Conservation (phyloP, 805 yeast species). For the Lipomyces yamadae region DNA sequence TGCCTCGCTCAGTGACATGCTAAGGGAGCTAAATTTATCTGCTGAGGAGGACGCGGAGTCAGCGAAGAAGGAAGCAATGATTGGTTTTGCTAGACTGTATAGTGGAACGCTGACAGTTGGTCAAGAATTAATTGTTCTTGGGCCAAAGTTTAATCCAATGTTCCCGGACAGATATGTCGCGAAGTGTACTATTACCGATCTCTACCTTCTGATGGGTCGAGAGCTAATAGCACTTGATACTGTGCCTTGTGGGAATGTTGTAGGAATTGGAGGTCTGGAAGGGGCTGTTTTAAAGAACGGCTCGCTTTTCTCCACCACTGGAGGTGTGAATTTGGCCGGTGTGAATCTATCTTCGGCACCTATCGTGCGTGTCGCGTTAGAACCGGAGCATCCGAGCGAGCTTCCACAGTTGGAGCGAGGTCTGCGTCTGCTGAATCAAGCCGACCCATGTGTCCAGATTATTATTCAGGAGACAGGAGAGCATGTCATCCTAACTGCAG, state of each 20-base stretch:
- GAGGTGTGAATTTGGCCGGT: constrained; percentile 79
- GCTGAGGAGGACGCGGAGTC: constrained; percentile 23
- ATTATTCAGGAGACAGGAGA: constrained; percentile 90
- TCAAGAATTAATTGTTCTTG: constrained; percentile 72
- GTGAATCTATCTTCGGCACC: constrained; percentile 73
- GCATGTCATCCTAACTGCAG: constrained; percentile 91
- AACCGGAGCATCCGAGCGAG: constrained; percentile 85
- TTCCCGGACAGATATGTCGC: constrained; percentile 60
- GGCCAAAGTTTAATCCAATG: constrained; percentile 83
- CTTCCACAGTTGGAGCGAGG: constrained; percentile 79
- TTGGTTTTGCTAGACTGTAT: constrained; percentile 88
- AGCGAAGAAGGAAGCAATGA: constrained; percentile 61
- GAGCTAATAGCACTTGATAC: constrained; percentile 75
- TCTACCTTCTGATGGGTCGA: constrained; percentile 89
- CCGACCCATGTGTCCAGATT: constrained; percentile 94
- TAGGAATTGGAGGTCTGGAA: constrained; percentile 90
- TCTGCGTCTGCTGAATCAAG: constrained; percentile 73
- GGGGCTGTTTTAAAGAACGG: constrained; percentile 84
- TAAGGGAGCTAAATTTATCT: constrained; percentile 35
- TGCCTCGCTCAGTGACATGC: constrained; percentile 35
- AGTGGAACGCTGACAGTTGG: constrained; percentile 83
- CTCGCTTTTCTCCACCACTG: constrained; percentile 66
- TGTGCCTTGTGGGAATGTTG: constrained; percentile 94
- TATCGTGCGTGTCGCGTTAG: constrained; percentile 93
- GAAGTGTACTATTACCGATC: constrained; percentile 64